Base-by-base conservation (phyloP, 768 basidiomycete species). In the Galerina sulciceps region DNA sequence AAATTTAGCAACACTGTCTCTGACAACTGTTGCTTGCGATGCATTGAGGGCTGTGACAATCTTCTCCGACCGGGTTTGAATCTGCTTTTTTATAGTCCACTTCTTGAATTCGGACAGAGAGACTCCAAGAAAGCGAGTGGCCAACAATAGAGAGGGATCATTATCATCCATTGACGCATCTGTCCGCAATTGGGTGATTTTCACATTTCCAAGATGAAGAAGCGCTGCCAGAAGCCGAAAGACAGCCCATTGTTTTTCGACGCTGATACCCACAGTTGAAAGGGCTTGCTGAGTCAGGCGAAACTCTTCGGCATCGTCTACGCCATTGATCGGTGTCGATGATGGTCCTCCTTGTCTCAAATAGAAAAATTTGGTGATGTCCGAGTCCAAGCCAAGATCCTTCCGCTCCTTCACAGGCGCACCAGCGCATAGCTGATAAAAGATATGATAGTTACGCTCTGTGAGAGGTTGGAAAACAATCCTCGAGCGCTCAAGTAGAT, bases 401-500 rank as follows among this genome's bases (percentile, higher is more conserved):
- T 96, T 96, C 41, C 94, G 87, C 69, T 99, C 97, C 73, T 96
- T 96, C 20, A 91, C 79, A 2, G 97, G 96, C 10, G 94, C 94
- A 47, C 97, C 97, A 0, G 96, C 92, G 65, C 96, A 94, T n/a
- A 99, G 80, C 72, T 99, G 97, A 76, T 99, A 99, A 81, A 99
- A 99, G 67, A 99, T 98, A 74, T 99, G 97, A 76, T 99, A 99
- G 76, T 99, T 99, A 59, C 97, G 88, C 74, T 99, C 97, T 43
- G 92, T 95, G 58, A 91, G 81, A 15, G 97, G 96, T 74, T 99
- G 97, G 75, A 96, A 98, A 57, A 98, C 96, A 61, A 99, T 90
- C 60, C 97, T 89, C 40, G 97, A 98, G 41, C 97, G 93, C 71
- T 99, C 97, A 61, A 99, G 81, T 31, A 99, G 86, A 78, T 99